These are phyloP conservation scores for Mucor saturninus DNA, from an alignment of 371 early-diverging fungal genomes.

Conservation along the genomic window DNA sequence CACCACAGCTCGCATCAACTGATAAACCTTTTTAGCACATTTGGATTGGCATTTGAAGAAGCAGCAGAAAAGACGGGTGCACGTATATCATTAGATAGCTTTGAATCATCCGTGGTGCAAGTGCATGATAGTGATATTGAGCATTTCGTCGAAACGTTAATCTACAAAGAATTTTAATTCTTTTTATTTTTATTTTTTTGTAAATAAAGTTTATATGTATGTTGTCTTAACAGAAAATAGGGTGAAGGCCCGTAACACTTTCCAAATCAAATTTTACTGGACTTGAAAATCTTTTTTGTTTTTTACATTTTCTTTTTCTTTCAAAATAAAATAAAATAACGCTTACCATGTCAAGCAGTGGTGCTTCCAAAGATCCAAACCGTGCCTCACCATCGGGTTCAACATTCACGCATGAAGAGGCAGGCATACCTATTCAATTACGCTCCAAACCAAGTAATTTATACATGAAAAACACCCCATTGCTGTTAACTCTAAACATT, in stretches of 20 bases:
- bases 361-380: too few relatives aligned
- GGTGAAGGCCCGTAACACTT: too few relatives aligned
- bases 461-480: neutral
- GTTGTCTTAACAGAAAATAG: too few relatives aligned
- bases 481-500: neutral
- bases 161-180: slow-evolving; percentile 17
- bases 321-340: neutral
- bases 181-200: slow-evolving; percentile 1
- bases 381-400: neutral
- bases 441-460: slow-evolving; percentile 56
- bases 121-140: slow-evolving; percentile 67
- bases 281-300: neutral
- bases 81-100: slow-evolving; percentile 65
- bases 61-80: slow-evolving; percentile 65
- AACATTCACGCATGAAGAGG: neutral
- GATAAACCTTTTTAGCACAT: slow-evolving; percentile 49
- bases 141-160: slow-evolving; percentile 56
- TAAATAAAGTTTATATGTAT: neutral
- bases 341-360: too few relatives aligned
- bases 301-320: neutral
- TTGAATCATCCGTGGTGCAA: slow-evolving; percentile 71
- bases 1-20: too few relatives aligned
- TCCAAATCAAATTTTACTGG: neutral
- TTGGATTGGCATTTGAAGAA: slow-evolving; percentile 73
- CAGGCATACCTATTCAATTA: slow-evolving; percentile 50